phyloP scores from a whole-genome alignment of 2,329 filamentous ascomycete species.

The Gnomoniopsis smithogilvyi region DNA sequence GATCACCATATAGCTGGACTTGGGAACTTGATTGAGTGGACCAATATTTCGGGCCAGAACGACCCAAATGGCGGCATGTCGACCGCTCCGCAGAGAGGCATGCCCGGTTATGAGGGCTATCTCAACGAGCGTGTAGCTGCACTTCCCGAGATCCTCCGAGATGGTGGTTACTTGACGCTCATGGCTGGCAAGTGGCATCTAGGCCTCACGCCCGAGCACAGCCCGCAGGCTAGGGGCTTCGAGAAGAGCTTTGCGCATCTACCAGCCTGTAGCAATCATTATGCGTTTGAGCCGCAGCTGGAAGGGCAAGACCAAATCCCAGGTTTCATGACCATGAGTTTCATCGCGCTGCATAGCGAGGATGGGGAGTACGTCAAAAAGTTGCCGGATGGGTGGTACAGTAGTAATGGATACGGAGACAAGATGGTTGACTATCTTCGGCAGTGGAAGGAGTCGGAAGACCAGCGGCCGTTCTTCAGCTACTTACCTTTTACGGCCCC shows the following conservation, averaged over 20 bases:
- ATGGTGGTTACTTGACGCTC: slow-evolving; percentile 29
- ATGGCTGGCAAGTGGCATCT: slow-evolving; percentile 31
- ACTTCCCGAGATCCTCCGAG: slow-evolving; percentile 26
- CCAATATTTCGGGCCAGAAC: slow-evolving; percentile 30
- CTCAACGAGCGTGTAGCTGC: slow-evolving; percentile 28
- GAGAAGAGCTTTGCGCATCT: slow-evolving; percentile 57
- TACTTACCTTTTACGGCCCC: slow-evolving; percentile 61
- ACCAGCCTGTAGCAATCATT: slow-evolving; percentile 58
- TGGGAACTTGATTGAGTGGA: slow-evolving; percentile 54
- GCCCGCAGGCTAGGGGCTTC: slow-evolving; percentile 56
- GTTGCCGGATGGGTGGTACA: slow-evolving; percentile 50
- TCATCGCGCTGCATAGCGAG: slow-evolving; percentile 36
- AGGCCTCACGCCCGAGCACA: slow-evolving; percentile 54
- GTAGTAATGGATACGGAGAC: slow-evolving; percentile 48
- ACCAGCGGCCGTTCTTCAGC: slow-evolving; percentile 50
- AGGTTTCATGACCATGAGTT: slow-evolving; percentile 36
- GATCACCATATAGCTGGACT: slow-evolving; percentile 59
- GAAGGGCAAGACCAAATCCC: slow-evolving; percentile 36
- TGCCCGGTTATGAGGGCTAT: slow-evolving; percentile 31
- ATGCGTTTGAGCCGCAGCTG: slow-evolving; percentile 44
- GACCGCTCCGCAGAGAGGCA: slow-evolving; percentile 15
- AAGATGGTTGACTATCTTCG: slow-evolving; percentile 50
- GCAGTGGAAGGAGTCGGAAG: slow-evolving; percentile 37
- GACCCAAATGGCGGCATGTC: slow-evolving; percentile 19
- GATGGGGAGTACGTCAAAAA: slow-evolving; percentile 36